These are phyloP conservation scores for Pestalotiopsis sp. DNA, from an alignment of 2,329 filamentous ascomycete genomes.

Conservation along the genomic window DNA sequence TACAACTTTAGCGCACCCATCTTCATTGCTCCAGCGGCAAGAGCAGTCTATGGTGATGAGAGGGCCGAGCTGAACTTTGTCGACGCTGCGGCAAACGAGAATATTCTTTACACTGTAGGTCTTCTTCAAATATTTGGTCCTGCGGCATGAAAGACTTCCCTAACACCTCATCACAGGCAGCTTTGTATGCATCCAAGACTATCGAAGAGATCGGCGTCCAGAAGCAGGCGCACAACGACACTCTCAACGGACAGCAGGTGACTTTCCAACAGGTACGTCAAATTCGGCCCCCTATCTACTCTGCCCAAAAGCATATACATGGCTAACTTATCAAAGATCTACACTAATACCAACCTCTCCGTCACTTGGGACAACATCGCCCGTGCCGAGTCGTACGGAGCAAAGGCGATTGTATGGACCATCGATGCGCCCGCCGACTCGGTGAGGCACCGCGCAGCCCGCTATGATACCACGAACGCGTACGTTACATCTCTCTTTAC, in stretches of 20 bases:
- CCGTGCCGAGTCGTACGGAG: constrained; percentile 19
- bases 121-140: too few species aligned
- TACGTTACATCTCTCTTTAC: neutral
- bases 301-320: neutral
- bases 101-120: constrained; percentile 42
- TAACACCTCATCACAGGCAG: constrained; percentile 15
- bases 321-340: constrained; percentile 13
- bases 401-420: constrained; percentile 29
- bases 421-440: constrained; percentile 24
- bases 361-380: constrained; percentile 22
- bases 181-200: constrained; percentile 23
- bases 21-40: constrained; percentile 44
- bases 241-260: constrained; percentile 19
- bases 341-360: constrained; percentile 27
- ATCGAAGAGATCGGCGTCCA: constrained; percentile 27
- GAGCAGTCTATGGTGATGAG: constrained; percentile 37
- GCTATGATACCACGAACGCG: constrained; percentile 15
- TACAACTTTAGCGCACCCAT: constrained; percentile 45
- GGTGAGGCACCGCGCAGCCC: constrained; percentile 14
- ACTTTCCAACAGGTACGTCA: constrained; percentile 27
- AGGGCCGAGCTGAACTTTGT: constrained; percentile 42
- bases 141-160: too few species aligned
- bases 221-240: constrained; percentile 20
- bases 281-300: neutral
- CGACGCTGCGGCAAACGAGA: constrained; percentile 38